Evolutionary conservation across 2,329 filamentous ascomycete genomes (phyloP).

Genomic region (Macroventuria anomochaeta): DNA sequence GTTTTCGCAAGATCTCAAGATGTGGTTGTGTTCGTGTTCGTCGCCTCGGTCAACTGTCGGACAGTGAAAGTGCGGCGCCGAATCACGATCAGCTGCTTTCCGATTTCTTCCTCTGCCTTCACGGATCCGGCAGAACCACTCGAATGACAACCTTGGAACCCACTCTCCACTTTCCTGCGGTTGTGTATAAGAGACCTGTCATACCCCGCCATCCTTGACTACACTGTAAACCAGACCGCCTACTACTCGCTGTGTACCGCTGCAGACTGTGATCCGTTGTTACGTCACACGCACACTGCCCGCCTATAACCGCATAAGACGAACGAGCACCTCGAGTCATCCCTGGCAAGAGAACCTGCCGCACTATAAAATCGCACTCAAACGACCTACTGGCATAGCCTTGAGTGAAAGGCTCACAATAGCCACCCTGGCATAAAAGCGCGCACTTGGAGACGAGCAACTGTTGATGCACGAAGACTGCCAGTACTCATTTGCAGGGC

Average conservation of each 20-base stretch:
- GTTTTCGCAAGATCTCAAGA: background rate
- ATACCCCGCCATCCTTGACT: constrained; percentile 19
- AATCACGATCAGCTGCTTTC: constrained; percentile 37
- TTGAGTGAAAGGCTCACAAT: background rate
- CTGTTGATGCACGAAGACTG: constrained; percentile 40
- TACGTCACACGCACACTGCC: constrained; percentile 34
- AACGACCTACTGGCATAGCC: background rate
- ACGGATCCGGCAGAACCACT: constrained; percentile 24
- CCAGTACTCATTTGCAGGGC: constrained; percentile 28
- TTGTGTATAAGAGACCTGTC: constrained; percentile 15
- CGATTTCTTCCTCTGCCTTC: constrained; percentile 36
- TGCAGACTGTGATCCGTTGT: constrained; percentile 10
- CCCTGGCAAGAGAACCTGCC: background rate
- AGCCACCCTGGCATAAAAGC: background rate
- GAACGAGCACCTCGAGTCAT: constrained; percentile 2
- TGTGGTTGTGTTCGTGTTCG: constrained; percentile 9
- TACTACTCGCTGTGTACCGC: background rate
- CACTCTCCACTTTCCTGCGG: constrained; percentile 23
- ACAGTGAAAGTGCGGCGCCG: constrained; percentile 15
- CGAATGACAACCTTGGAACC: constrained; percentile 18
- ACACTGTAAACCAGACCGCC: constrained; percentile 2
- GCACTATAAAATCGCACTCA: background rate
- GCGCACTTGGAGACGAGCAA: constrained; percentile 12
- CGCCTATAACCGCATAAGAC: constrained; percentile 13
- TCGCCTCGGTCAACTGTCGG: constrained; percentile 14